Conservation (phyloP, 805 yeast genomes). For the Teunomyces aglyptinius region DNA sequence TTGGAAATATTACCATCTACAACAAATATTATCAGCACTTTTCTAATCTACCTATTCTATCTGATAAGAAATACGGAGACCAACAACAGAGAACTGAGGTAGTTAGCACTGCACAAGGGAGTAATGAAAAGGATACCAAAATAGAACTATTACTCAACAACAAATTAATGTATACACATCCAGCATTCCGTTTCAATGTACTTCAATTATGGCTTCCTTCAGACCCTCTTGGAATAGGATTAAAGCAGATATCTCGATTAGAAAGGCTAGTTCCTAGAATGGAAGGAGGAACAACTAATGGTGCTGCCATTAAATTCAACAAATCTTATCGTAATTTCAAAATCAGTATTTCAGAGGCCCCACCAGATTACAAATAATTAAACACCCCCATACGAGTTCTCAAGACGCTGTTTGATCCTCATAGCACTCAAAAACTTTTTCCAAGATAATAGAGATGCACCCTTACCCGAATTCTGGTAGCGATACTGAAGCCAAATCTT, state of each 20-base stretch:
- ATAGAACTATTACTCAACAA: constrained; percentile 18
- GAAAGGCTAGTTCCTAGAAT: constrained; percentile 14
- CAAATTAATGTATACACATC: constrained; percentile 33
- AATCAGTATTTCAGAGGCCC: constrained; percentile 26
- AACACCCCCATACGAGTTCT: constrained; percentile 7
- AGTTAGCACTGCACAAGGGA: neutral
- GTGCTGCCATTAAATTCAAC: constrained; percentile 21
- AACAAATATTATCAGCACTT: constrained; percentile 35
- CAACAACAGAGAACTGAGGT: neutral
- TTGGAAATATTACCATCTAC: constrained; percentile 55
- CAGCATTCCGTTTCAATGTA: constrained; percentile 34
- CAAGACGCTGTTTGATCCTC: constrained; percentile 15
- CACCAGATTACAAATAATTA: constrained; percentile 30
- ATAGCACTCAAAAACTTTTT: constrained; percentile 5
- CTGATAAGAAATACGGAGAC: constrained; percentile 13
- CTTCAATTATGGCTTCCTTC: constrained; percentile 41
- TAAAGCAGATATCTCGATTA: constrained; percentile 17
- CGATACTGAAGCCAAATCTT: constrained; percentile 26
- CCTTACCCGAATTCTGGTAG: constrained; percentile 7
- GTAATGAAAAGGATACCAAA: constrained; percentile 2
- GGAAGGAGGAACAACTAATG: constrained; percentile 23
- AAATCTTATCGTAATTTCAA: constrained; percentile 10
- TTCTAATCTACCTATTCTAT: constrained; percentile 26
- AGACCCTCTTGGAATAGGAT: constrained; percentile 33
- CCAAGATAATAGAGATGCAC: constrained; percentile 12